phyloP scores from a whole-genome alignment of 2,329 filamentous ascomycete species.

The Chlorencoelia australis region DNA sequence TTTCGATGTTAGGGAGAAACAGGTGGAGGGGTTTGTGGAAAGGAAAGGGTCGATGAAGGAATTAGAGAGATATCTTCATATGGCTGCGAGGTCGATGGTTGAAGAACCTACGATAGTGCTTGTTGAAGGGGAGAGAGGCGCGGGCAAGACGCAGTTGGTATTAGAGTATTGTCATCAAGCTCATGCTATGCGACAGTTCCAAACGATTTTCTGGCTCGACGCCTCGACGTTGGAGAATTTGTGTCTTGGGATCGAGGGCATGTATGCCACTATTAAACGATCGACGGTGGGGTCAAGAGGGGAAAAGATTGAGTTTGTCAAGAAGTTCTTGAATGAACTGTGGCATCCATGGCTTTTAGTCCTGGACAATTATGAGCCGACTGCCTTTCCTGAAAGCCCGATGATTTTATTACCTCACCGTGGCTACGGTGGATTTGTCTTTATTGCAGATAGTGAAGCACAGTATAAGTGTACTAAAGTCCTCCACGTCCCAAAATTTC shows the following conservation, averaged over 20 bases:
- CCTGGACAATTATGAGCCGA: conserved; percentile 10
- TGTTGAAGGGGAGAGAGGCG: conserved; percentile 8
- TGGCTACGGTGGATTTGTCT: conserved; percentile 12
- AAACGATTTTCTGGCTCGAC: conserved; percentile 12
- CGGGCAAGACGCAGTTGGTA: conserved; percentile 12
- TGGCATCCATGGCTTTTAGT: conserved; percentile 16
- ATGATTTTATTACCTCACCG: conserved; percentile 11
- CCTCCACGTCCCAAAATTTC: conserved; percentile 8
- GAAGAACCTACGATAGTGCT: conserved; percentile 9
- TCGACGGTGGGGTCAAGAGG: conserved; percentile 9
- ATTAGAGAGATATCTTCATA: conserved; percentile 7
- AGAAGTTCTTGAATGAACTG: conserved; percentile 9
- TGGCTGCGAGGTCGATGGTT: conserved; percentile 6
- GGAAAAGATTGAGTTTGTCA: conserved; percentile 13
- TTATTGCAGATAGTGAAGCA: too few species aligned
- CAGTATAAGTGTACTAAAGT: too few species aligned
- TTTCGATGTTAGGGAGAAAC: conserved; percentile 13
- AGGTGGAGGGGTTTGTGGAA: conserved; percentile 7
- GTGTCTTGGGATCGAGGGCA: conserved; percentile 11
- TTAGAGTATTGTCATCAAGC: conserved; percentile 11
- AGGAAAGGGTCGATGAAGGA: conserved; percentile 5
- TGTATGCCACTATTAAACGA: conserved; percentile 10
- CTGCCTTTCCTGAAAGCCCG: conserved; percentile 7
- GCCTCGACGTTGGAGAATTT: conserved; percentile 9
- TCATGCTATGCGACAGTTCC: conserved; percentile 9